A percentile compares a stretch with the other conserved stretches of the same genome.
phyloP scores from a whole-genome alignment of 768 basidiomycete species.

The Aureoboletus auriporus region DNA sequence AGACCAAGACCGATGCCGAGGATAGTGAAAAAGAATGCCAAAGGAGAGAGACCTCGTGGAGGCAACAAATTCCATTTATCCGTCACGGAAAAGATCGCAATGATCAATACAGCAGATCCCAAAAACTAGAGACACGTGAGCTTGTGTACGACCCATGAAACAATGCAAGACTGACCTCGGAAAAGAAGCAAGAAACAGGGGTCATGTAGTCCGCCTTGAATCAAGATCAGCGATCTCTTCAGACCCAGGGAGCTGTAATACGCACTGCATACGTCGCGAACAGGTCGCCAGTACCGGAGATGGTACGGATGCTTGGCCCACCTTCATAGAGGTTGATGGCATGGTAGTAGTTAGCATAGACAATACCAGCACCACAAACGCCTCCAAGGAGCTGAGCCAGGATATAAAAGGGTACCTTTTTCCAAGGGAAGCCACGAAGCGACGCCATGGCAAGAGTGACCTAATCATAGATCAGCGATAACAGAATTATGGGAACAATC shows the following conservation, averaged over 20 bases:
- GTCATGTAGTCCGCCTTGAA: constrained; percentile 40
- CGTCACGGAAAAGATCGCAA: constrained; percentile 49
- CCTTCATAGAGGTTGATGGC: constrained; percentile 66
- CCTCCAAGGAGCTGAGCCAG: constrained; percentile 61
- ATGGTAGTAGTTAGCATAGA: constrained; percentile 64
- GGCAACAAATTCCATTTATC: constrained; percentile 51
- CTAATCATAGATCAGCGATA: constrained; percentile 29
- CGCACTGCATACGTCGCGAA: constrained; percentile 62
- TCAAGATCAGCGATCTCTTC: constrained; percentile 8
- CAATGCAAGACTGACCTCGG: constrained; percentile 31
- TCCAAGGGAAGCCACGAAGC: constrained; percentile 74
- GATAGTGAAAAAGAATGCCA: constrained; percentile 52
- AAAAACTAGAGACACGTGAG: constrained; percentile 41
- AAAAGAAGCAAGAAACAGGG: constrained; percentile 41
- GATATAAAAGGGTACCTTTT: constrained; percentile 71
- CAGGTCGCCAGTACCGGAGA: constrained; percentile 50
- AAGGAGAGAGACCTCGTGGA: constrained; percentile 48
- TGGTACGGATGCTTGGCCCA: constrained; percentile 48
- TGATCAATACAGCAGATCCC: constrained; percentile 48
- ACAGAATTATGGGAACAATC: neutral
- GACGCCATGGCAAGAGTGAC: constrained; percentile 67
- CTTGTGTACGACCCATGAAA: neutral
- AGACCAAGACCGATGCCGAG: constrained; percentile 56
- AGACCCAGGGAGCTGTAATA: neutral
- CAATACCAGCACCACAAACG: constrained; percentile 50